Base-by-base conservation (phyloP, 768 basidiomycete species). In the Phlegmacium glaucopus region DNA sequence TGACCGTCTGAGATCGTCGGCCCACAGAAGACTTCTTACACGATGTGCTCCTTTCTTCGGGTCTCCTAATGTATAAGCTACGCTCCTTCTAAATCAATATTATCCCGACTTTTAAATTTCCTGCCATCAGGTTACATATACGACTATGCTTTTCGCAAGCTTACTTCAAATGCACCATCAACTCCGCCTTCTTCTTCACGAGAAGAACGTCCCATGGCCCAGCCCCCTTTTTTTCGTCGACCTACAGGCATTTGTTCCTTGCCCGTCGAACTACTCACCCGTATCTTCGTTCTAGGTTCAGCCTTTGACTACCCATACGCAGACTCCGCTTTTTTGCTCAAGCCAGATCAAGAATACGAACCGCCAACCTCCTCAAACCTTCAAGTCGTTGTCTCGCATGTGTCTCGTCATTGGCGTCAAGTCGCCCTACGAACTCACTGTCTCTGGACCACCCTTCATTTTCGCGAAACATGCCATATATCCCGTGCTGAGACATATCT, bases 191-290 rank as follows among this genome's bases (percentile, higher is more conserved):
- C 46, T 52, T 54, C 46, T 56, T 48, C 40, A 27, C 48, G 48
- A 37, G 50, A 53, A 53, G 52, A 46, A 11, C 43, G 30, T 34
- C 30, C 41, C 44, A 51, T 54, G 57, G 47, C 47, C 22, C 53
- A 44, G 30, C 47, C 35, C 16, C 28, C 45, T 16, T 35, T 22
- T 38, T 43, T 28, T 28, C 35, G 47, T 45, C 60, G 57, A 40
- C 55, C 51, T 37, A 59, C 64, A 26, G 56, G 63, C 39, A 67
- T 81, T 44, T 66, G 76, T 56, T 56, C 67, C 5, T 70, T 84
- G 40, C 82, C 83, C 26, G 72, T 79, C 44, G 84, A 86, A 54
- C 68, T 85, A 43, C 66, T 86, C 47, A 65, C 76, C 15, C 66
- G 76, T 37, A 76, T 85, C 16, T 83, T 83, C 61, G 54, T 72